Conservation (phyloP, 2,329 filamentous ascomycete species). For the Aureobasidium sp. region DNA sequence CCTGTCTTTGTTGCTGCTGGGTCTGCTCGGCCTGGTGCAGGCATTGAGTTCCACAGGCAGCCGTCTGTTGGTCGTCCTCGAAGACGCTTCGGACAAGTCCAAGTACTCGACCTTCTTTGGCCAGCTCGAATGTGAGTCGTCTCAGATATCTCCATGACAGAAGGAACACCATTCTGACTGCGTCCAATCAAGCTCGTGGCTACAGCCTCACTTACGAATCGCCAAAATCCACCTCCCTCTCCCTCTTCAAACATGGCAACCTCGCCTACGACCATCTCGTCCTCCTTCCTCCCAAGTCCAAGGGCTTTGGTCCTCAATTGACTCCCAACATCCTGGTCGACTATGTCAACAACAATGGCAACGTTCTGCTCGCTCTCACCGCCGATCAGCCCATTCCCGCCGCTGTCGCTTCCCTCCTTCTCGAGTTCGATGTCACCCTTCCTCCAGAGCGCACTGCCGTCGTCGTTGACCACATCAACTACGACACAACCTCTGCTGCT, state of each 20-base stretch:
- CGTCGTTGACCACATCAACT: slow-evolving; percentile 94
- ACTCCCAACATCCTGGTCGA: slow-evolving; percentile 81
- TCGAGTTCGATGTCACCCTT: slow-evolving; percentile 84
- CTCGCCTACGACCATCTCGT: slow-evolving; percentile 85
- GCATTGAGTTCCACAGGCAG: slow-evolving; percentile 73
- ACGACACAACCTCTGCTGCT: slow-evolving; percentile 66
- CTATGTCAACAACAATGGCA: slow-evolving; percentile 86
- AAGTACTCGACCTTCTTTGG: slow-evolving; percentile 75
- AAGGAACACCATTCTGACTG: not conserved
- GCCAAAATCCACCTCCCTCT: slow-evolving; percentile 69
- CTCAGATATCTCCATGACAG: not conserved
- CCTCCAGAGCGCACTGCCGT: slow-evolving; percentile 76
- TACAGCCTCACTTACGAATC: slow-evolving; percentile 76
- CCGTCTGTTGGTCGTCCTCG: slow-evolving; percentile 77
- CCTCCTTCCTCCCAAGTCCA: slow-evolving; percentile 80
- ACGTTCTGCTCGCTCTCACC: slow-evolving; percentile 80
- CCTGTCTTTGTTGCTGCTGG: slow-evolving; percentile 48
- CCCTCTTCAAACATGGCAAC: slow-evolving; percentile 79
- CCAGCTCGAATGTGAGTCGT: slow-evolving; percentile 54
- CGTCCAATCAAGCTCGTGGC: slow-evolving; percentile 58
- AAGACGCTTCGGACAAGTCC: slow-evolving; percentile 72
- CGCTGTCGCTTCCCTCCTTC: slow-evolving; percentile 68
- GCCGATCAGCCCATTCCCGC: slow-evolving; percentile 62
- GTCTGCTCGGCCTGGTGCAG: slow-evolving; percentile 59
- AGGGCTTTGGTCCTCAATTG: slow-evolving; percentile 84